Percentiles rank a stretch among this genome's conserved stretches.
Evolutionary conservation across 2,329 filamentous ascomycete species (phyloP).

Genomic region (Coniochaeta hoffmannii): DNA sequence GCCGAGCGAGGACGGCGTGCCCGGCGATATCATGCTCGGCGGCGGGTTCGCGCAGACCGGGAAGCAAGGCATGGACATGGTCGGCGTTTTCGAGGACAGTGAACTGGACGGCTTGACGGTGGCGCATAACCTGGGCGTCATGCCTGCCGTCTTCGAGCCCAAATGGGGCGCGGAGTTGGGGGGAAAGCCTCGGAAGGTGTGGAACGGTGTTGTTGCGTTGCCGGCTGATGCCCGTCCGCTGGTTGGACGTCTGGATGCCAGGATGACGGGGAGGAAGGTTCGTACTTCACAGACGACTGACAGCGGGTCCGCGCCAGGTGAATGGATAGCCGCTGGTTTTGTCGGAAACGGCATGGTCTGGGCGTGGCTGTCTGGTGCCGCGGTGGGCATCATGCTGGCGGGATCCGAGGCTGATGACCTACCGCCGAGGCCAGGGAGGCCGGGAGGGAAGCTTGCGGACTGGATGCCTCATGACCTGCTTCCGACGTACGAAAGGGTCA

Average conservation of each 20-base stretch:
- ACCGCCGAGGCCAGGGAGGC: neutral
- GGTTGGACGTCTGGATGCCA: neutral
- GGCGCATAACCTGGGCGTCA: conserved; percentile 31
- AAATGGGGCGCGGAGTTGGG: conserved; percentile 21
- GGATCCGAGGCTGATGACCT: neutral
- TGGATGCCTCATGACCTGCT: neutral
- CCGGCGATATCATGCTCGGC: conserved; percentile 45
- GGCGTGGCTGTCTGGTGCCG: neutral
- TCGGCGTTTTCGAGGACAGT: conserved; percentile 41
- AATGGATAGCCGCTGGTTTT: neutral
- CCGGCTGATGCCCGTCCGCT: conserved; percentile 31
- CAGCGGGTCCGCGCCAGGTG: neutral
- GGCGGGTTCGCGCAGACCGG: conserved; percentile 40
- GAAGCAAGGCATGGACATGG: conserved; percentile 32
- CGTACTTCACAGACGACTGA: too few species aligned
- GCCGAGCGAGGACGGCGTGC: conserved; percentile 20
- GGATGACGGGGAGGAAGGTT: neutral
- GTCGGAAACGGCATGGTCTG: neutral
- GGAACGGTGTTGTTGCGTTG: conserved; percentile 41
- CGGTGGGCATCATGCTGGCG: neutral
- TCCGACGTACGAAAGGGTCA: neutral
- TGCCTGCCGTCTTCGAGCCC: conserved; percentile 33
- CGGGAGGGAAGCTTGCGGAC: neutral
- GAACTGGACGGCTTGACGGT: conserved; percentile 28
- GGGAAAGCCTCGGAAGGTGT: conserved; percentile 29